Conservation (phyloP, 1,284 basidiomycete genomes). For the Cryptococcus depauperatus region DNA sequence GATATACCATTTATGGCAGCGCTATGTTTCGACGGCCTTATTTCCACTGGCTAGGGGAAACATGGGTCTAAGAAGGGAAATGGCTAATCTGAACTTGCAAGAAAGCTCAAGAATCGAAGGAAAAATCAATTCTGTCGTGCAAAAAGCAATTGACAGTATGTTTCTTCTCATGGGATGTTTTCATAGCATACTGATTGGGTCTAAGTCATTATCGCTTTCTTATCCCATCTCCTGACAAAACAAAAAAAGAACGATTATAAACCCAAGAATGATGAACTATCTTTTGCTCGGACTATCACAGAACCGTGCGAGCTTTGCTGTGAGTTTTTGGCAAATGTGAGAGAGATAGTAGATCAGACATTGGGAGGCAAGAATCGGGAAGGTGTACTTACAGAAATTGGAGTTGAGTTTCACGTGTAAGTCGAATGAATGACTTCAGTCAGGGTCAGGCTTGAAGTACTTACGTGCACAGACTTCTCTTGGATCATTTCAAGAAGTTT, state of each 20-base stretch:
- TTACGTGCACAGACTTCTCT: conserved; percentile 80
- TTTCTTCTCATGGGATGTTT: conserved; percentile 4
- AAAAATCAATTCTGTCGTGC: conserved; percentile 72
- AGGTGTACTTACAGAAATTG: conserved; percentile 84
- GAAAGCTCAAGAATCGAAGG: conserved; percentile 80
- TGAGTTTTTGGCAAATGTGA: conserved; percentile 71
- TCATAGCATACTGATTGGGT: background rate
- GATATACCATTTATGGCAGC: conserved; percentile 92
- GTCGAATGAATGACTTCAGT: too few species aligned
- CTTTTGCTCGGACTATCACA: conserved; percentile 88
- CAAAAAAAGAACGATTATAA: conserved; percentile 97
- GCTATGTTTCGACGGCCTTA: conserved; percentile 85
- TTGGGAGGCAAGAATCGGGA: conserved; percentile 89
- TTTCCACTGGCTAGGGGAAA: conserved; percentile 79
- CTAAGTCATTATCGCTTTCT: conserved; percentile 60
- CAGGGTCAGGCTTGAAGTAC: background rate
- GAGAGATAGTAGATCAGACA: conserved; percentile 62
- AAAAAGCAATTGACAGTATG: conserved; percentile 75
- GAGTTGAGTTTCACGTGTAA: conserved; percentile 85
- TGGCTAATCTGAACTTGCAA: conserved; percentile 88
- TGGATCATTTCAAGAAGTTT: conserved; percentile 94
- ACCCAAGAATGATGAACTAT: conserved; percentile 88
- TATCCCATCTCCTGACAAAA: conserved; percentile 60
- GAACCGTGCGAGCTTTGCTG: conserved; percentile 89
- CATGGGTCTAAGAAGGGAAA: conserved; percentile 83